These are phyloP conservation scores for Talaromyces adpressus DNA, from an alignment of 495 filamentous ascomycete genomes.

Conservation along the genomic window DNA sequence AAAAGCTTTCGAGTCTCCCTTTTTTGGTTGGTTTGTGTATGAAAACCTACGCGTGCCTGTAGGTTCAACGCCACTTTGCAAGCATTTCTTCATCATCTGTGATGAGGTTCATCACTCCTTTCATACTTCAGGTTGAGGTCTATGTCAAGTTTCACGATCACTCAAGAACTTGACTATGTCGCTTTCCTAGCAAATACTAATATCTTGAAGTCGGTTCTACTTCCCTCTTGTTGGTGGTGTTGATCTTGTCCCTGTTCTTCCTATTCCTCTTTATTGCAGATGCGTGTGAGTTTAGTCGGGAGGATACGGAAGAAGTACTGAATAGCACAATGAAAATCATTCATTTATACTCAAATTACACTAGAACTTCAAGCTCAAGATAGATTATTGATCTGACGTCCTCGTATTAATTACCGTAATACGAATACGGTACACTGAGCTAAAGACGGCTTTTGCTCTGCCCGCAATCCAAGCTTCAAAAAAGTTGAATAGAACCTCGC, in stretches of 20 bases:
- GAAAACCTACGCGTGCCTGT: neutral
- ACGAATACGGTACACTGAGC: neutral
- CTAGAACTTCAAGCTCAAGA: neutral
- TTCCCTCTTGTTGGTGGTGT: neutral
- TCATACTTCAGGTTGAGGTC: neutral
- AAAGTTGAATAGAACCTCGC: neutral
- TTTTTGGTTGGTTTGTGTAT: neutral
- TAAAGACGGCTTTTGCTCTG: neutral
- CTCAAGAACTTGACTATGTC: neutral
- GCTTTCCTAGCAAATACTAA: neutral
- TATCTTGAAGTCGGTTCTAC: neutral
- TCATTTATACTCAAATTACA: neutral
- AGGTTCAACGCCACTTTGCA: neutral
- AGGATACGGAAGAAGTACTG: neutral
- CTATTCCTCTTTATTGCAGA: neutral
- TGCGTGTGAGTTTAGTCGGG: neutral
- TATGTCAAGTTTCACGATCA: neutral
- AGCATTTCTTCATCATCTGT: neutral
- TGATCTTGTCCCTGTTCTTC: neutral
- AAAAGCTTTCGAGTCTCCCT: neutral
- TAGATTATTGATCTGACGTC: neutral
- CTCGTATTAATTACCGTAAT: neutral
- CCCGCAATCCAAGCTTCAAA: neutral
- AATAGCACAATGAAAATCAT: neutral
- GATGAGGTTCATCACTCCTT: neutral